Base-by-base conservation (phyloP, 257 asterid genomes). In the Solanum chmielewskii region DNA sequence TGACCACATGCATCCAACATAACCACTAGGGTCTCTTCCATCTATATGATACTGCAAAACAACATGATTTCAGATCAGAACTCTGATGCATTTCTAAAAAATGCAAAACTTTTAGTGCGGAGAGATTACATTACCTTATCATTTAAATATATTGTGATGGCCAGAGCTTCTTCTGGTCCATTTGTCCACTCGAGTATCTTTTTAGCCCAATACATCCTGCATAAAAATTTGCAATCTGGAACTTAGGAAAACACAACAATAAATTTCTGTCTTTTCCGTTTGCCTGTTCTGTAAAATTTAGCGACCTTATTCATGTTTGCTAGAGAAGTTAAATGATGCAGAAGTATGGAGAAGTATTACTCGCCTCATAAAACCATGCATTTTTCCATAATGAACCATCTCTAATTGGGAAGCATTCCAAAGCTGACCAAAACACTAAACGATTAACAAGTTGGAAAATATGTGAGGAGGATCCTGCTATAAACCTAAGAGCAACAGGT, bases 1-100 rank as follows among this genome's bases (percentile, higher is more conserved):
- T 3, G 99, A 95, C 99, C 99, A 97, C 99, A 97, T 96, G 95
- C 99, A 97, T 83, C 99, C 99, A 21, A 97, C 99, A 60, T 97
- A 97, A 33, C 99, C 99, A 89, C 85, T 96, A 85, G 99, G 99
- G 89, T 97, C 99, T 89, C 99, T 91, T 29, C 99, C 99, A 68
- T 97, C 99, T 64, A 96, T 92, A 29, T 95, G 94, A 90, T 95
- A 96, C 99, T 97, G 96, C 92, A 91, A 42, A 70, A 37, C 3
- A 75, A 39, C 15, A 80, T 56, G 12, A 35, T 41, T 66, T 52
- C 9, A 86, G 42, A 47, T 83, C 73, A 80, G 33, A 83, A 39
- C 56, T 85, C 25, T 41, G 25, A 59, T 29, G 71, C 78, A 59
- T 73, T 62, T 35, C 45, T n/a, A 62, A 60, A 25, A 81, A 45